Base-by-base conservation (phyloP, 495 filamentous ascomycete genomes). In the Penicillium macrosclerotiorum region DNA sequence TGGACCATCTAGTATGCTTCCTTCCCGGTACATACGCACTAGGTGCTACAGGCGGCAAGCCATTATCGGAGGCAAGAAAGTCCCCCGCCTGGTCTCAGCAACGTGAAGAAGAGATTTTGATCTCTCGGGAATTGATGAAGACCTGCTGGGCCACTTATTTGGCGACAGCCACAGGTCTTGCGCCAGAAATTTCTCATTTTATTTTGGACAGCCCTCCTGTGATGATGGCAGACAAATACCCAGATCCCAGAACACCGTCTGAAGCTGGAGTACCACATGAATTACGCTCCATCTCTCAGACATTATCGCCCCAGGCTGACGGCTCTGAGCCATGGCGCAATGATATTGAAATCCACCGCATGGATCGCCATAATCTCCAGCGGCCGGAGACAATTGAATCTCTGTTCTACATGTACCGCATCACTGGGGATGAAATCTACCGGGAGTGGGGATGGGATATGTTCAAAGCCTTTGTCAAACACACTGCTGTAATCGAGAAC, bases 1-100 rank as follows among this genome's bases (percentile, higher is more conserved):
- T 99, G 94, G 93, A 97, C 59, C 93, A 99, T 63, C 75, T 97
- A 6, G 91, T 91, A 29, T 99, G 93, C 73, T 99, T 97, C 74
- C 86, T 96, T 78, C 91, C 93, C 0, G 94, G 93, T 24, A 95
- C 91, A 11, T 92, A 97, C 54, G 93, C 92, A 0, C 80, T 97
- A 1, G 90, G 82, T 8, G 88, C 81, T 3, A 99, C 93, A 0
- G 87, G 83, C 16, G 93, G 93, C 1, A 51, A 81, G 30, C 81
- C 81, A 1, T 76, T 95, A 24, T 70, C 79, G 1, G 83, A 90
- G 54, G 90, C 91, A 4, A 84, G 79, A 51, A 82, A 86, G 56
- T 75, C 78, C 0, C 59, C 80, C 0, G 64, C 51, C 11, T 99
- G 94, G 94, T 77, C 76, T 7, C 74, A 80, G 47, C 77, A 88